Conservation (phyloP, 192 early-diverging fungal genomes). For the Spinellus fusiger region DNA sequence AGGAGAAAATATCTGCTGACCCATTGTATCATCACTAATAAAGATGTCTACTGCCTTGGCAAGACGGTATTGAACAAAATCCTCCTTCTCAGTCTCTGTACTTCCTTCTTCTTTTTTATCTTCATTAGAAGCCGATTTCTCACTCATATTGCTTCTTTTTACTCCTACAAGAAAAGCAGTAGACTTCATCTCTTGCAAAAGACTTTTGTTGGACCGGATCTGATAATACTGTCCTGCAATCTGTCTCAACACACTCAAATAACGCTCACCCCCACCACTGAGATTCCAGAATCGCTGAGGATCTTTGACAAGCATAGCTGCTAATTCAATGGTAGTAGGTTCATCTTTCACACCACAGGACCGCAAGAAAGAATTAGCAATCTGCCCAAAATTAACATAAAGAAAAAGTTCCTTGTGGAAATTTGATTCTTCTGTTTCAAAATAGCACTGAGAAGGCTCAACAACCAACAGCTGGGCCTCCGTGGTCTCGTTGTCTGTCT, state of each 20-base stretch:
- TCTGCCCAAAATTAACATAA: slow-evolving; percentile 63
- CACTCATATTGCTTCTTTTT: slow-evolving; percentile 8
- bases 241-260: slow-evolving; percentile 61
- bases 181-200: slow-evolving; percentile 54
- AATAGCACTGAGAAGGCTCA: slow-evolving; percentile 47
- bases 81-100: slow-evolving; percentile 21
- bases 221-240: slow-evolving; percentile 62
- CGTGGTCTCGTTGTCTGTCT: slow-evolving; percentile 5
- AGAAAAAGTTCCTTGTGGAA: slow-evolving; percentile 48
- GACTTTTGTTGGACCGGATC: slow-evolving; percentile 31
- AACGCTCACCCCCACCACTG: slow-evolving; percentile 50
- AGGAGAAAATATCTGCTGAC: slow-evolving; percentile 69
- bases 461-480: slow-evolving; percentile 28
- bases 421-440: slow-evolving; percentile 37
- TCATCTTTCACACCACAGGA: slow-evolving; percentile 81
- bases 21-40: slow-evolving; percentile 71
- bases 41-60: slow-evolving; percentile 67
- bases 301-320: slow-evolving; percentile 51
- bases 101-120: slow-evolving; percentile 7
- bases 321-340: slow-evolving; percentile 68
- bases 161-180: slow-evolving; percentile 64
- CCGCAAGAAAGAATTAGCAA: slow-evolving; percentile 72
- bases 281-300: slow-evolving; percentile 30
- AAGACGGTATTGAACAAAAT: slow-evolving; percentile 54
- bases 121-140: not conserved